phyloP scores from a whole-genome alignment of 2,329 filamentous ascomycete genomes.

The Arthrobotrys sphaeroides region DNA sequence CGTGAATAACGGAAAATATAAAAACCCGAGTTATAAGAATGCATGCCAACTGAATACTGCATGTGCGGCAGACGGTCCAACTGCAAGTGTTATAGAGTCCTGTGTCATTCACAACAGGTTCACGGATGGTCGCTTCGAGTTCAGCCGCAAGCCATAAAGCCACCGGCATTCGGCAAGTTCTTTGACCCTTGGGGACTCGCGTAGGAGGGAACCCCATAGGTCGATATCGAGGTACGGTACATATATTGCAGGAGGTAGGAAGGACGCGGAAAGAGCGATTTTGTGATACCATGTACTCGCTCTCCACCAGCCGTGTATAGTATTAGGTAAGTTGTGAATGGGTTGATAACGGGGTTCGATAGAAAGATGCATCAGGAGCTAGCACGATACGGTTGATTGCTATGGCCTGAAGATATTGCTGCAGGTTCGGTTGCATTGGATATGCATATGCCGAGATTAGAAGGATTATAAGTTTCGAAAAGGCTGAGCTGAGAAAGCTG shows the following conservation, averaged over 20 bases:
- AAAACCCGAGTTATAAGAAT: too few relatives aligned
- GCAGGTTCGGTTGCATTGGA: constrained; percentile 2
- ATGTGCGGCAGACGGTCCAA: background rate
- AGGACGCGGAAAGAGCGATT: background rate
- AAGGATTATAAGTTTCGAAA: too few relatives aligned
- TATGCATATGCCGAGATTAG: background rate
- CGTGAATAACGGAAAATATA: background rate
- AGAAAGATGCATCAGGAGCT: too few relatives aligned
- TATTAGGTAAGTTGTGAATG: background rate
- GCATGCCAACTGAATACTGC: too few relatives aligned
- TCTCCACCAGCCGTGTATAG: background rate
- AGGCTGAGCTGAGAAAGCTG: background rate
- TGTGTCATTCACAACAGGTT: background rate
- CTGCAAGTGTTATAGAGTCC: background rate
- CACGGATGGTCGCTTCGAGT: background rate
- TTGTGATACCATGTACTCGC: background rate
- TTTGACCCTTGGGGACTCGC: constrained; percentile 10
- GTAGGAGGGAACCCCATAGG: constrained; percentile 26
- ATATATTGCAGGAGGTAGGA: constrained; percentile 6
- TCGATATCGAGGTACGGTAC: background rate
- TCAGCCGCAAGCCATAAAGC: constrained; percentile 40
- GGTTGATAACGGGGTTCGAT: background rate
- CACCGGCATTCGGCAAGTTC: constrained; percentile 4
- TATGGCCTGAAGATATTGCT: background rate
- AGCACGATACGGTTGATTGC: too few relatives aligned